Base-by-base conservation (phyloP, 1,139 yeast genomes). In the Magnusiomyces suaveolens region DNA sequence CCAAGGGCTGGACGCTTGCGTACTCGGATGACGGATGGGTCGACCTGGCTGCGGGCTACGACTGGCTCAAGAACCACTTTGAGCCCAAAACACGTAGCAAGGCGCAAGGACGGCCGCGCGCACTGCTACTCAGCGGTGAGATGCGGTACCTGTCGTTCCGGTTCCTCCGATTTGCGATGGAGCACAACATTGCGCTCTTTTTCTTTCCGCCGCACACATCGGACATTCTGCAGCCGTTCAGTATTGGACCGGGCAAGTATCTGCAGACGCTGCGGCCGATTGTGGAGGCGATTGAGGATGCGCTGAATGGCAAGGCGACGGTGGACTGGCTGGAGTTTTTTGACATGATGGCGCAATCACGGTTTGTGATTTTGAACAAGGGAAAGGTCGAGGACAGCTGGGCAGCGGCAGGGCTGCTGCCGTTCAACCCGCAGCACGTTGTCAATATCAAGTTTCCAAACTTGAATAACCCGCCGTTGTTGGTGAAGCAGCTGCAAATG, bases 121-220 rank as follows among this genome's bases (percentile, higher is more conserved):
- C 50, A 4, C 18, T 41, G 16, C 51, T 51, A 8, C 43, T 52
- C 2, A 50, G 36, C 16, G 47, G 55, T 24, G 60, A 57, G 46
- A 52, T 57, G 29, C 59, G 60, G 12, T 54, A 56, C 52, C 48
- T 57, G 21, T 57, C 57, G 32, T 48, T 59, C 6, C 54, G 20
- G 23, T 44, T 51, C 20, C n/a, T 51, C 24, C 26, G 38, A 48
- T 51, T 29, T 29, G 53, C 53, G 23, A 41, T 46, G 2, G 50
- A 51, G 3, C 23, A 46, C 46, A 36, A 32, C 23, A 51, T 51
- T 25, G 46, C 46, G 18, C 14, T 51, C 6, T 51, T 51, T 24
- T 51, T 51, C 21, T 26, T 51, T 8, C 53, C 53, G 10, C 24
- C 50, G 6, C 32, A 26, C 14, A 24, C 48, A 10, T 43, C 41